Base-by-base conservation (phyloP, 768 basidiomycete genomes). In the Sporobolomyces pararoseus region DNA sequence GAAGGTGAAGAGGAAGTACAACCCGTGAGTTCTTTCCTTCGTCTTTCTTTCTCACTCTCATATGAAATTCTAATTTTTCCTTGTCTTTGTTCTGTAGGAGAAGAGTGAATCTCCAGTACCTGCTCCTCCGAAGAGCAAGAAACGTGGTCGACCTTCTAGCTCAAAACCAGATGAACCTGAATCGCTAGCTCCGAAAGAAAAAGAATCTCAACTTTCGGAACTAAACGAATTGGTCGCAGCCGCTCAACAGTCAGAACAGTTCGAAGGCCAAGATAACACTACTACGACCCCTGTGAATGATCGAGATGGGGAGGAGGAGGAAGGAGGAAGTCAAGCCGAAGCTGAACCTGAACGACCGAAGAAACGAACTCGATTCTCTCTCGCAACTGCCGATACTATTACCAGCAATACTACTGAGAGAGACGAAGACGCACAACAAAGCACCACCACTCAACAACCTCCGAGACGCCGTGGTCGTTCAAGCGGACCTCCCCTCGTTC, bases 121-220 rank as follows among this genome's bases (percentile, higher is more conserved):
- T 52, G 53, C 21, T 6, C 31, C 32, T 7, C 32, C 53, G 34
- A 32, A 32, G 31, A 17, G 39, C 64, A 70, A 66, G 61, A 68
- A 65, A 49, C 34, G 42, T 46, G 80, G 80, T 23, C 79, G 80
- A 27, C 77, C 76, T 12, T 70, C 76, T 17, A 82, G 7, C 9
- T 52, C 51, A 7, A 21, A 9, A 9, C 39, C 39, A 9, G 10
- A 9, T 42, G 39, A 42, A 42, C 39, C 39, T 42, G 39, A 42
- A 27, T 17, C 25, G 25, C 39, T 17, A 42, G 39, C 39, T 42
- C 39, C 39, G 17, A 42, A 42, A 17, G 29, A 51, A 21, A 47
- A 81, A 73, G 81, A 81, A 39, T 80, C 80, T n/a, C 79, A 80
- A 29, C 78, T 75, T 12, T 70, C 76, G 21, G 82, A 82, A 68